Base-by-base conservation (phyloP, 106 monocot species). In the Dendrobium chrysotoxum region DNA sequence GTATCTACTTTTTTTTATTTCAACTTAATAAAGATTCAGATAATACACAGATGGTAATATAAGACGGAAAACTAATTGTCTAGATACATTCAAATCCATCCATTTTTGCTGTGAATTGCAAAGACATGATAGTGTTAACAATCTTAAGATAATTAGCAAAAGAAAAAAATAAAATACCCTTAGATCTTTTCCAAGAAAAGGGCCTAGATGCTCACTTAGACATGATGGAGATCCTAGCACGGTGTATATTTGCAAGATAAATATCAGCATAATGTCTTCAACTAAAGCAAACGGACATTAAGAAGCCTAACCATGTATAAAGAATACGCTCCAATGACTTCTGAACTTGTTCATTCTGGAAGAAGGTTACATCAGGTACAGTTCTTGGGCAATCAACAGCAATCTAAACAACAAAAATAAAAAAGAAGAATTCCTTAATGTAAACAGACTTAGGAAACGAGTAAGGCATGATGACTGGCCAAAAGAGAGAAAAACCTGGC, bases 321-420 rank as follows among this genome's bases (percentile, higher is more conserved):
- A 98, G 92, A 80, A 98, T 89, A n/a, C 98, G 86, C 81, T 98
- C 98, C 81, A 98, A 84, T 18, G 95, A 98, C 86, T 95, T 98
- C 81, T 98, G 98, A 87, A 92, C 88, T 91, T 91, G 88, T 26
- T 79, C 86, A 42, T 95, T 91, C 85, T 95, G 95, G 82, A 98
- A 98, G 85, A 98, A 95, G 72, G 89, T 87, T 65, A 98, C 95
- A 88, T 98, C 95, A 82, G 98, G 95, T 57, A 98, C 98, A 79
- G 98, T 98, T 84, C 98, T 95, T 82, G 98, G 98, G 85, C 98
- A 95, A 83, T 98, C 98, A 83, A 98, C 92, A 70, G 92, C 86
- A 83, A 98, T 98, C 98, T 98, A 79, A 54, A 13, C 57, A 84
- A 38, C 18, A 80, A 57, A 80, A 78, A 72, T 16, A 47, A 55